phyloP scores from a whole-genome alignment of 768 basidiomycete genomes.

The Boletus reticuloceps region DNA sequence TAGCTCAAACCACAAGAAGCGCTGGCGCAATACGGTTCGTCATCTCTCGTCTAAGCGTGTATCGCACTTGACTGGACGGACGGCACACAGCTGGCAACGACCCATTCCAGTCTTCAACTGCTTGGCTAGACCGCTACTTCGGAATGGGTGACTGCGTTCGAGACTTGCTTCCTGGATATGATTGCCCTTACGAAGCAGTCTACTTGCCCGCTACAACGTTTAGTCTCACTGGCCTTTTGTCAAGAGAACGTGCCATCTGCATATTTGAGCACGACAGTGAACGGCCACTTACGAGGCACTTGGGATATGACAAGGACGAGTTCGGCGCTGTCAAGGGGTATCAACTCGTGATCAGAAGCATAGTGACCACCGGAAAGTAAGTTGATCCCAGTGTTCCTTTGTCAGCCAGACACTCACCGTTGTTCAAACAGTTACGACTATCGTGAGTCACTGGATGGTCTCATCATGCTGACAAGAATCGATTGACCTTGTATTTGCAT shows the following conservation, averaged over 20 bases:
- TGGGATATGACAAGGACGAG: constrained; percentile 50
- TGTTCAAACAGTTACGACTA: constrained; percentile 51
- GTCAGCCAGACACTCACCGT: background rate
- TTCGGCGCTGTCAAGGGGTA: constrained; percentile 63
- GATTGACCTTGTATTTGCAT: background rate
- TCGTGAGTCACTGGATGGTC: constrained; percentile 33
- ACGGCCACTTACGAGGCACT: constrained; percentile 56
- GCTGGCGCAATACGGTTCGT: constrained; percentile 53
- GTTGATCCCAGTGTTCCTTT: constrained; percentile 21
- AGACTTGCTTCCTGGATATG: constrained; percentile 65
- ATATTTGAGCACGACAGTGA: constrained; percentile 62
- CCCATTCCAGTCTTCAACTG: constrained; percentile 58
- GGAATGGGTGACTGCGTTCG: constrained; percentile 59
- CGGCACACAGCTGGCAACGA: constrained; percentile 49
- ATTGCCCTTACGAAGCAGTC: constrained; percentile 61
- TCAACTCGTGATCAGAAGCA: constrained; percentile 52
- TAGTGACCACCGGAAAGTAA: constrained; percentile 63
- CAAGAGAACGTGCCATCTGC: constrained; percentile 55
- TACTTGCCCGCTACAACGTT: constrained; percentile 59
- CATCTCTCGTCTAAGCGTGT: background rate
- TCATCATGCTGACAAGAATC: background rate
- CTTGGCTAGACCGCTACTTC: constrained; percentile 62
- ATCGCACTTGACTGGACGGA: background rate
- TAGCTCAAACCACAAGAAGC: constrained; percentile 63
- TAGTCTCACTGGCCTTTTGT: constrained; percentile 41